These are phyloP conservation scores for Microbotryomycetes sp. DNA, from an alignment of 1,284 basidiomycete genomes.

Conservation along the genomic window DNA sequence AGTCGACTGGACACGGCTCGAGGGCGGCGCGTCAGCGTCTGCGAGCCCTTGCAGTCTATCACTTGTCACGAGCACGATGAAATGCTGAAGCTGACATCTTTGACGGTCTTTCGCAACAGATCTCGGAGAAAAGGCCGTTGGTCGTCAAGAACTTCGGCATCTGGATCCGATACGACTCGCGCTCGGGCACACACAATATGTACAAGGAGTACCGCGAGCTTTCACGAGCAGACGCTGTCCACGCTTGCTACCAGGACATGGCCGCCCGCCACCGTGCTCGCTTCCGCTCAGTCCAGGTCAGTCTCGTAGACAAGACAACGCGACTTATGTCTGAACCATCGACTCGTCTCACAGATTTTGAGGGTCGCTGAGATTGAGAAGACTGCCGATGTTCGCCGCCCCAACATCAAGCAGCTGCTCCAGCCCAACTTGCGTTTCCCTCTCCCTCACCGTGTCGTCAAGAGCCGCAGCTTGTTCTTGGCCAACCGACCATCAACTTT, in stretches of 20 bases:
- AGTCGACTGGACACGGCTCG: neutral
- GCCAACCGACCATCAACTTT: conserved; percentile 45
- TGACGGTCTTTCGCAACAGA: conserved; percentile 50
- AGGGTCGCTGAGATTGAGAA: conserved; percentile 92
- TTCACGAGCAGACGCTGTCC: conserved; percentile 88
- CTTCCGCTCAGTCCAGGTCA: conserved; percentile 94
- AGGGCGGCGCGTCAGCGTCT: neutral
- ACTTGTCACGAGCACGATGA: neutral
- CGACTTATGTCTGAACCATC: neutral
- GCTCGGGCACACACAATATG: conserved; percentile 91
- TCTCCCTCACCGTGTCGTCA: conserved; percentile 72
- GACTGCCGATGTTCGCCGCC: conserved; percentile 71
- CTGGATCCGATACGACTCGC: conserved; percentile 98
- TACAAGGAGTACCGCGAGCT: conserved; percentile 94
- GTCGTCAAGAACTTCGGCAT: conserved; percentile 99
- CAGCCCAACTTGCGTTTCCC: conserved; percentile 92
- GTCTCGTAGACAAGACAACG: conserved; percentile 35
- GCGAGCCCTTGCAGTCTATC: neutral
- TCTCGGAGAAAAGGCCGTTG: conserved; percentile 91
- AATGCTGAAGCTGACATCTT: neutral
- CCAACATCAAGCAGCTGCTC: conserved; percentile 71
- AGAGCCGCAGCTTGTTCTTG: conserved; percentile 42
- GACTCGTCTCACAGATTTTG: conserved; percentile 56
- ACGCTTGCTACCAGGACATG: conserved; percentile 99
- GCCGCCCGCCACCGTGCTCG: conserved; percentile 97